Conservation (phyloP, 2,329 filamentous ascomycete genomes). For the Biscogniauxia marginata region DNA sequence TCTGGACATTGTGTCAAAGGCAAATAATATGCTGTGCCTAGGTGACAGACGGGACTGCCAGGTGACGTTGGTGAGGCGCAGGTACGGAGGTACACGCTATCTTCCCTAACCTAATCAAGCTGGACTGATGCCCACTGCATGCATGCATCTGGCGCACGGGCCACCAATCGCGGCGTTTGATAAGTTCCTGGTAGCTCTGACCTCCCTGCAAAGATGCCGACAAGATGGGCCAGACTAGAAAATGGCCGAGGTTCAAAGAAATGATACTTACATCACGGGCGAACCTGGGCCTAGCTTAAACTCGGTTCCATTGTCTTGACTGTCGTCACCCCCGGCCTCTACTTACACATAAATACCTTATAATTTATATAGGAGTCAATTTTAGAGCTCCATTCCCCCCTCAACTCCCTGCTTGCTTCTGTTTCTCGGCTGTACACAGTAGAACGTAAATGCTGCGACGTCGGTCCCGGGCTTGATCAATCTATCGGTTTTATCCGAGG, state of each 20-base stretch:
- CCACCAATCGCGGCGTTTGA: not conserved
- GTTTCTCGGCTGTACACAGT: not conserved
- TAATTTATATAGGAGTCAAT: too few relatives aligned
- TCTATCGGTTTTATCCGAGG: conserved; percentile 24
- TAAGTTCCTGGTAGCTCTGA: not conserved
- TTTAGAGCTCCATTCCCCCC: not conserved
- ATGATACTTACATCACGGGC: conserved; percentile 1
- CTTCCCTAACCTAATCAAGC: too few relatives aligned
- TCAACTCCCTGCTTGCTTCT: not conserved
- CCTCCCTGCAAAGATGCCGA: conserved; percentile 14
- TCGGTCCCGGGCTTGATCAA: conserved; percentile 12
- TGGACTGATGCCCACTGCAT: not conserved
- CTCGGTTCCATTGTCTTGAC: conserved; percentile 10
- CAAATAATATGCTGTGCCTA: not conserved
- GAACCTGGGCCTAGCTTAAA: conserved; percentile 18
- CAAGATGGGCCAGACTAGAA: conserved; percentile 14
- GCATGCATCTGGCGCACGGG: not conserved
- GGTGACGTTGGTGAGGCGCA: not conserved
- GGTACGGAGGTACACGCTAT: not conserved
- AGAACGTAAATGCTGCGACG: conserved; percentile 12
- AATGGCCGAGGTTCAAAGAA: conserved; percentile 32
- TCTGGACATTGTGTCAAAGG: not conserved
- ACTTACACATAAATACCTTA: conserved; percentile 19
- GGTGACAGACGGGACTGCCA: not conserved
- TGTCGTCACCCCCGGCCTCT: conserved; percentile 5